Percentiles rank a stretch among this genome's conserved stretches.
Evolutionary conservation across 805 yeast genomes (phyloP).

Genomic region (Lipomyces orientalis): DNA sequence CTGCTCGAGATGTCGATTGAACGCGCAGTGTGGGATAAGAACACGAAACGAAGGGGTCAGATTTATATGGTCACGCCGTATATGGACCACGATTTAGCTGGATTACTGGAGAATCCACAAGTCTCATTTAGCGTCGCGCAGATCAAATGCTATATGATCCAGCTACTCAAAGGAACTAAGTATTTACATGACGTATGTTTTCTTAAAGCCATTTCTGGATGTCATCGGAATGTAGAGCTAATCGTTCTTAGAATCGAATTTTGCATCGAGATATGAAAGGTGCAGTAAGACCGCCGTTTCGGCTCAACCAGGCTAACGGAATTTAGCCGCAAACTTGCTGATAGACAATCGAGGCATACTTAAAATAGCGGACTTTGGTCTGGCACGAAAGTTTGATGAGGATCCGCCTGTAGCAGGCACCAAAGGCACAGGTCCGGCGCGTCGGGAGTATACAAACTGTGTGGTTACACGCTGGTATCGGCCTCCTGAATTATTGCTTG

Average conservation of each 20-base stretch:
- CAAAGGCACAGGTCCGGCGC: constrained; percentile 54
- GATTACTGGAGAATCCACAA: constrained; percentile 79
- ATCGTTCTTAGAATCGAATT: constrained; percentile 40
- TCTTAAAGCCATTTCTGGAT: background rate
- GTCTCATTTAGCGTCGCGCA: constrained; percentile 66
- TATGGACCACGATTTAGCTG: constrained; percentile 90
- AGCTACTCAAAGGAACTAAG: constrained; percentile 77
- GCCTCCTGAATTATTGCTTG: constrained; percentile 90
- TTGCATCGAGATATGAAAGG: constrained; percentile 87
- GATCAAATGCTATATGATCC: constrained; percentile 82
- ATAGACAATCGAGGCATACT: constrained; percentile 77
- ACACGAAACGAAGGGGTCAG: constrained; percentile 43
- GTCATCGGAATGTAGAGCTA: constrained; percentile 40
- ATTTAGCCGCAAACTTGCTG: constrained; percentile 81
- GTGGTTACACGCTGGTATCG: constrained; percentile 98
- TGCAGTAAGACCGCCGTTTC: background rate
- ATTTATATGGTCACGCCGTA: constrained; percentile 92
- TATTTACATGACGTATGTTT: constrained; percentile 64
- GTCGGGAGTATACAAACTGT: constrained; percentile 57
- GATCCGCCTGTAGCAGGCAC: constrained; percentile 57
- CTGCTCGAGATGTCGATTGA: constrained; percentile 79
- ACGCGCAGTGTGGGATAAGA: constrained; percentile 41
- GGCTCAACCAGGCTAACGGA: background rate
- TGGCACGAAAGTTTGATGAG: constrained; percentile 79
- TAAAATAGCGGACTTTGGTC: constrained; percentile 94